Conservation (phyloP, 345 rosid genomes). For the Hevea brasiliensis region DNA sequence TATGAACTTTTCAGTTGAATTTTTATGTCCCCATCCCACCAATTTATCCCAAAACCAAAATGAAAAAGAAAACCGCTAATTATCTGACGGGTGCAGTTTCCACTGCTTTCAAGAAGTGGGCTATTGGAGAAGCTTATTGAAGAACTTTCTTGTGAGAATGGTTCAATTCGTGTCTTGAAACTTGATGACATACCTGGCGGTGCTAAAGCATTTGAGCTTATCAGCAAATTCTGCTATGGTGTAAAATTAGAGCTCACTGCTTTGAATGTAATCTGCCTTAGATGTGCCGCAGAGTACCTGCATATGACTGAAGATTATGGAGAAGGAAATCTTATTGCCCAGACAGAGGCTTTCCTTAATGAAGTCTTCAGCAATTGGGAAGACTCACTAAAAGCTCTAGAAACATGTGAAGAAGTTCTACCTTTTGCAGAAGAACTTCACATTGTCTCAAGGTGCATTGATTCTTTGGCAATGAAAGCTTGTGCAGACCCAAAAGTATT, state of each 20-base stretch:
- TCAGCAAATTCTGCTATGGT: conserved; percentile 83
- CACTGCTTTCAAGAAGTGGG: conserved; percentile 85
- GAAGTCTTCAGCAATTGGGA: conserved; percentile 65
- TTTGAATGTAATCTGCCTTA: conserved; percentile 54
- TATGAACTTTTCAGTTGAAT: background rate
- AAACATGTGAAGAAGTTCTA: conserved; percentile 64
- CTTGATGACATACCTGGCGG: conserved; percentile 86
- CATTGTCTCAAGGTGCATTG: conserved; percentile 68
- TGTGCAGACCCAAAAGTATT: conserved; percentile 56
- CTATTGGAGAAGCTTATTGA: conserved; percentile 55
- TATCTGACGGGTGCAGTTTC: conserved; percentile 53
- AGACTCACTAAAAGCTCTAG: conserved; percentile 68
- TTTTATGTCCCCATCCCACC: background rate
- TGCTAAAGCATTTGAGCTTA: conserved; percentile 61
- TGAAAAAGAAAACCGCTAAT: background rate
- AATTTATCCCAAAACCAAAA: background rate
- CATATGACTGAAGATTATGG: conserved; percentile 74
- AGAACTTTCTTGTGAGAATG: conserved; percentile 43
- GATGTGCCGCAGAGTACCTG: conserved; percentile 91
- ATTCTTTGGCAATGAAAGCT: conserved; percentile 75
- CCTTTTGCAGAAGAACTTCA: conserved; percentile 71
- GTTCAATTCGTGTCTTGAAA: conserved; percentile 43
- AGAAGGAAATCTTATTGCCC: conserved; percentile 66
- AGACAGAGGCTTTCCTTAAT: conserved; percentile 61
- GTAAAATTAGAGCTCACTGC: conserved; percentile 67